A percentile compares a stretch with the other conserved stretches of the same genome.
Evolutionary conservation across 2,329 filamentous ascomycete genomes (phyloP).

Genomic region (Madurella mycetomatis): DNA sequence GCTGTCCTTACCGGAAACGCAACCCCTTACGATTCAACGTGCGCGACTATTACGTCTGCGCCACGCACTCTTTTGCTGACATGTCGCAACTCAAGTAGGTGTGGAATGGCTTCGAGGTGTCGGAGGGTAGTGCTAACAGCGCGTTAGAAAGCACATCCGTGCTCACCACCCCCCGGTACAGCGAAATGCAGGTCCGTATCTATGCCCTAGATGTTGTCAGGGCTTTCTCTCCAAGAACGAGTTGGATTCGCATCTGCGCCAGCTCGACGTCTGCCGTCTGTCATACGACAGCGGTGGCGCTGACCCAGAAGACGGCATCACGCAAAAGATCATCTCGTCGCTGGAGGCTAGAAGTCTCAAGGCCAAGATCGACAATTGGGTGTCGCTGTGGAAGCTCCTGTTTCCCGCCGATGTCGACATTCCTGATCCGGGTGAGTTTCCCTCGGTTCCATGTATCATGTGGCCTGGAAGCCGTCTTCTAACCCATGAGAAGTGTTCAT

Average conservation of each 20-base stretch:
- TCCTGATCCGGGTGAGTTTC: constrained; percentile 21
- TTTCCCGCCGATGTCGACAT: constrained; percentile 21
- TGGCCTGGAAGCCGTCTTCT: background rate
- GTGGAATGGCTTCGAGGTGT: background rate
- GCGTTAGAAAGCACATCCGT: constrained; percentile 24
- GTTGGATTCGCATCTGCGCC: constrained; percentile 22
- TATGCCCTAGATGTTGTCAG: constrained; percentile 24
- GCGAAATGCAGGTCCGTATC: constrained; percentile 23
- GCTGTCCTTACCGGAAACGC: constrained; percentile 26
- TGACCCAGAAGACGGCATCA: constrained; percentile 25
- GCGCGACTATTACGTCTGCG: constrained; percentile 25
- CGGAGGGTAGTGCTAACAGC: constrained; percentile 1
- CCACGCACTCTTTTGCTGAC: constrained; percentile 27
- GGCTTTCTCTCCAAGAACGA: constrained; percentile 24
- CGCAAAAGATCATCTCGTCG: constrained; percentile 26
- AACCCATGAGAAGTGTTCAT: constrained; percentile 19
- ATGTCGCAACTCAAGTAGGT: constrained; percentile 27
- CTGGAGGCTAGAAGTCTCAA: constrained; percentile 24
- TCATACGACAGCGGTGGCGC: constrained; percentile 22
- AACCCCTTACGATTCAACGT: constrained; percentile 28
- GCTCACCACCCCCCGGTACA: constrained; percentile 26
- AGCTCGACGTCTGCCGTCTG: constrained; percentile 19
- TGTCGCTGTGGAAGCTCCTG: constrained; percentile 25
- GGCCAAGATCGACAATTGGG: constrained; percentile 27
- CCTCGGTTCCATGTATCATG: background rate